Evolutionary conservation across 352 stramenopile genomes (phyloP), one percentile per base, ranked within the genome.

Genomic region (Phytophthora multivora): DNA sequence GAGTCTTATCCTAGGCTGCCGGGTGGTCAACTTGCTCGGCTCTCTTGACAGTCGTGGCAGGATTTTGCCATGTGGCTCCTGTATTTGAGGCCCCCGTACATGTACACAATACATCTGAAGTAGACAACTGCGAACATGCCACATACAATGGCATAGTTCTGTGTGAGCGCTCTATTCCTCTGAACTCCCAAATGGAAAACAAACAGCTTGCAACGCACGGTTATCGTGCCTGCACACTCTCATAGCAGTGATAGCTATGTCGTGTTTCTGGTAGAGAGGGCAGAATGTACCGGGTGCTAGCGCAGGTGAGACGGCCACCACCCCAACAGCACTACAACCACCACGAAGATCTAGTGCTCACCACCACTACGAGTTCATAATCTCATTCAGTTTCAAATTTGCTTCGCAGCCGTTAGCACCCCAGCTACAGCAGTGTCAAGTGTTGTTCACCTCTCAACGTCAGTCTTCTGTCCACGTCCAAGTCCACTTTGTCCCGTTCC

Each of bases 351-450:
- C 35, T 40, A 13, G 35, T 9, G 35, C 10, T 7, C 0, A n/a
- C 30, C 30, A 36, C 33, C 10, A 16, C 15, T 40, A 10, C 35
- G 2, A 3, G n/a, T 18, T 40, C n/a, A n/a, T 16, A 19, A 10
- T 11, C 38, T 28, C 7, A 4, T 36, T 59, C 54, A 70, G 16
- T 61, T 42, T 53, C 35, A 59, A 66, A 57, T 59, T 69, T 61
- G 52, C 65, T 50, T 63, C 31, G 28, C 28, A 31, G 28, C 2
- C 0, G 28, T 31, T 31, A 31, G 28, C 28, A 42, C 11, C n/a
- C n/a, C 33, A 49, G 43, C 39, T 42, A 52, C 54, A 46, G 9
- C 45, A 45, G 19, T 31, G 13, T 36, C 52, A 40, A 60, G 33
- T 48, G 47, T 46, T 51, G 31, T 63, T 64, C 31, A 56, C 40